phyloP scores from a whole-genome alignment of 192 early-diverging fungal genomes.

The Entomortierella beljakovae region DNA sequence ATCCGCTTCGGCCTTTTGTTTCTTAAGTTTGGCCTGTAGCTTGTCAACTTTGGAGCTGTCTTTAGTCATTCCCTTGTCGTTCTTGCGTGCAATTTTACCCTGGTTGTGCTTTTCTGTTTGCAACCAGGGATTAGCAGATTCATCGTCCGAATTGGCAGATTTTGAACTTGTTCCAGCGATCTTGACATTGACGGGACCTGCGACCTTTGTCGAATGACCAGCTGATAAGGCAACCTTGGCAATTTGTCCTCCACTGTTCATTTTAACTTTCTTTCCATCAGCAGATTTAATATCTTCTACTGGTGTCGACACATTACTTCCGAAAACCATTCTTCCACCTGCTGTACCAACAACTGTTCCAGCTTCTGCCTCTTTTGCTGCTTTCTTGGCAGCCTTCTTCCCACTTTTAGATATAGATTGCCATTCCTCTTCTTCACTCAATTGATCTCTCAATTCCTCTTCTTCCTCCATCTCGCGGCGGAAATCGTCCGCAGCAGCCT shows the following conservation, averaged over 20 bases:
- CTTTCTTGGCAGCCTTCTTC: constrained; percentile 39
- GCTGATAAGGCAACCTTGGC: constrained; percentile 63
- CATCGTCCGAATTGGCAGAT: constrained; percentile 30
- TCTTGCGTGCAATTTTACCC: constrained; percentile 64
- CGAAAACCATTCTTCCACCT: constrained; percentile 74
- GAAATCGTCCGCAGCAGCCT: constrained; percentile 58
- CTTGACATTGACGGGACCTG: constrained; percentile 66
- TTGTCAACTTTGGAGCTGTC: constrained; percentile 73
- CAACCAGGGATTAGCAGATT: constrained; percentile 85
- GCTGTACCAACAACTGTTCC: constrained; percentile 52
- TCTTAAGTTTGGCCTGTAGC: constrained; percentile 72
- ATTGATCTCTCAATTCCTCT: constrained; percentile 48
- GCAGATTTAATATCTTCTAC: background rate
- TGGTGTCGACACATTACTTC: constrained; percentile 31
- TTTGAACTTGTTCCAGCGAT: constrained; percentile 30
- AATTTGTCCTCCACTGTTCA: constrained; percentile 65
- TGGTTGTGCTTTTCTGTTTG: constrained; percentile 62
- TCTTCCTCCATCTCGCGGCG: constrained; percentile 61
- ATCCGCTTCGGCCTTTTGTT: constrained; percentile 62
- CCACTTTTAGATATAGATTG: constrained; percentile 31
- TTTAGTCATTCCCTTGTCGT: constrained; percentile 62
- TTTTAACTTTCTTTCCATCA: constrained; percentile 45
- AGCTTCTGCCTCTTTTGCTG: constrained; percentile 25
- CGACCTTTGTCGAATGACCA: constrained; percentile 65
- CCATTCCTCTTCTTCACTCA: constrained; percentile 45